Percentiles rank a stretch among this genome's conserved stretches.
phyloP scores from a whole-genome alignment of 2,329 filamentous ascomycete genomes.

The Diaporthe sp. region DNA sequence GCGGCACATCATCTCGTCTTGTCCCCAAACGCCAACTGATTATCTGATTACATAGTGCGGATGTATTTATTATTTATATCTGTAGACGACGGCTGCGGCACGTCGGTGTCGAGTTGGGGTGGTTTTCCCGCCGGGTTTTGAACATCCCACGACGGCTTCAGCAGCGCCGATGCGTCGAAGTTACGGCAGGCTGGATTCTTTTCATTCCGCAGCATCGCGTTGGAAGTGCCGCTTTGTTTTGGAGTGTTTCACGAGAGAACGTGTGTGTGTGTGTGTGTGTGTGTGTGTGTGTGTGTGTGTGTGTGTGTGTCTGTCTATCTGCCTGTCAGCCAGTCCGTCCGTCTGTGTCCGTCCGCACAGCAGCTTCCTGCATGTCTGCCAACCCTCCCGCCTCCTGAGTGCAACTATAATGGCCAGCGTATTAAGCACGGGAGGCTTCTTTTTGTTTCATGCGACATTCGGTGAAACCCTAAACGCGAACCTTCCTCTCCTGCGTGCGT shows the following conservation, averaged over 20 bases:
- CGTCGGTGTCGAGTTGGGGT: conserved; percentile 7
- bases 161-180: neutral
- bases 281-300: neutral
- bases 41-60: neutral
- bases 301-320: neutral
- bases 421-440: neutral
- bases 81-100: neutral
- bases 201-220: neutral
- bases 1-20: conserved; percentile 23
- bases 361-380: neutral
- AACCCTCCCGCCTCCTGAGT: neutral
- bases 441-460: conserved; percentile 25
- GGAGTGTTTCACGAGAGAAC: conserved; percentile 7
- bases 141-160: neutral
- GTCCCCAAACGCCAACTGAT: conserved; percentile 21
- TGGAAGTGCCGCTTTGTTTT: neutral
- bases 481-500: neutral
- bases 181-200: neutral
- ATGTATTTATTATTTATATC: neutral
- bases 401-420: neutral
- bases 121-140: neutral
- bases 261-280: neutral
- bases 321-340: neutral
- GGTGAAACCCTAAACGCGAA: conserved; percentile 17
- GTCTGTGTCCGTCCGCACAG: neutral